Evolutionary conservation across 2,329 filamentous ascomycete genomes (phyloP).

Genomic region (Calonectria ilicicola): DNA sequence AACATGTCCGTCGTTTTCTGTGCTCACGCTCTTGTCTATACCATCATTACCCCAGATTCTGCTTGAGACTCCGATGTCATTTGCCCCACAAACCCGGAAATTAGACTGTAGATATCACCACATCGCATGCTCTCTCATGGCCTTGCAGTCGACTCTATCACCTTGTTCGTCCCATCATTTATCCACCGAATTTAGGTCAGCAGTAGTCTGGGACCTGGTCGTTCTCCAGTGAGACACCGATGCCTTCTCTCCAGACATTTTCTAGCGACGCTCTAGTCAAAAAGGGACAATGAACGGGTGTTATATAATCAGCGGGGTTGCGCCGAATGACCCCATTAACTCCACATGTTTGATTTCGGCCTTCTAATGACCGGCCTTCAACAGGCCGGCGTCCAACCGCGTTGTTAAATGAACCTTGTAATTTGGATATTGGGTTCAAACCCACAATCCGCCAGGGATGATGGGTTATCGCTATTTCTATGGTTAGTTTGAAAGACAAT

Average conservation of each 20-base stretch:
- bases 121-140: too few species aligned
- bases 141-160: too few species aligned
- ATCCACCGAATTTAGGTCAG: background rate
- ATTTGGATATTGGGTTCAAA: background rate
- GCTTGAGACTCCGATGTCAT: background rate
- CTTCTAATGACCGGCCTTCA: background rate
- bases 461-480: background rate
- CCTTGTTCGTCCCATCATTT: background rate
- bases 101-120: background rate
- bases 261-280: background rate
- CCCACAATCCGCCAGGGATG: background rate
- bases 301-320: background rate
- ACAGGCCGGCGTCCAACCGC: background rate
- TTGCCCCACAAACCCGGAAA: background rate
- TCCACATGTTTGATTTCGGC: background rate
- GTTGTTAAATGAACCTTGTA: background rate
- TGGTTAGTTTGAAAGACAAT: background rate
- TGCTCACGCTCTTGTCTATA: background rate
- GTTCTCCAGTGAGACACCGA: background rate
- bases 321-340: background rate
- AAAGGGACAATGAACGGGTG: background rate
- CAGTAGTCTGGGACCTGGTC: background rate
- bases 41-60: background rate
- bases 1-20: background rate
- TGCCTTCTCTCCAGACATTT: background rate